phyloP scores from a whole-genome alignment of 1,284 basidiomycete genomes.

The Polyporus tsugae region DNA sequence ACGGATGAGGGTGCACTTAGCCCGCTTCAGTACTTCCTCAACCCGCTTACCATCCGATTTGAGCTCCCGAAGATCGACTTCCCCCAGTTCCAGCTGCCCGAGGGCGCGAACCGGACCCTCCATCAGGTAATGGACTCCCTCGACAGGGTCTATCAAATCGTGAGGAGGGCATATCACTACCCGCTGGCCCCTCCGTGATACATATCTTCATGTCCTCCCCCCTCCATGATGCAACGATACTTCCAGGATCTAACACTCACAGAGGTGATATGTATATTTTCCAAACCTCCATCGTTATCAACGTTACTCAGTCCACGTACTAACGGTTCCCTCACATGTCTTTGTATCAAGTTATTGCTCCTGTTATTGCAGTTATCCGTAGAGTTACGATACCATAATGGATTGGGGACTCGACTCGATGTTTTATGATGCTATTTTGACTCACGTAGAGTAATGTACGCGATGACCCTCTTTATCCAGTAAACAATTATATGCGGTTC shows the following conservation, averaged over 20 bases:
- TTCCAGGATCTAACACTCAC: slow-evolving; percentile 37
- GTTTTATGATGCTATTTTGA: not conserved
- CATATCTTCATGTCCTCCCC: not conserved
- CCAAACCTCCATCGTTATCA: not conserved
- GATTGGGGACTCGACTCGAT: slow-evolving; percentile 4
- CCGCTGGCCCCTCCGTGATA: slow-evolving; percentile 44
- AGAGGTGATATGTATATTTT: not conserved
- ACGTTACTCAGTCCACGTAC: slow-evolving; percentile 12
- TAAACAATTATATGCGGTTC: not conserved
- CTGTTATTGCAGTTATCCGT: slow-evolving; percentile 17
- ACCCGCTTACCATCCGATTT: slow-evolving; percentile 35
- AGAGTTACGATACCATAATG: slow-evolving; percentile 23
- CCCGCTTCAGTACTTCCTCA: slow-evolving; percentile 24
- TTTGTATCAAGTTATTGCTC: slow-evolving; percentile 27
- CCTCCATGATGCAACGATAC: slow-evolving; percentile 3
- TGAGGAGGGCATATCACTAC: slow-evolving; percentile 42
- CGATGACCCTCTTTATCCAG: not conserved
- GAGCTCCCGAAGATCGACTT: slow-evolving; percentile 35
- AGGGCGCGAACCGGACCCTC: slow-evolving; percentile 34
- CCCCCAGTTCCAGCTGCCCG: slow-evolving; percentile 22
- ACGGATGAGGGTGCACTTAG: slow-evolving; percentile 5
- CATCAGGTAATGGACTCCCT: slow-evolving; percentile 38
- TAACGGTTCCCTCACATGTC: slow-evolving; percentile 4
- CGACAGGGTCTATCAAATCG: slow-evolving; percentile 41
- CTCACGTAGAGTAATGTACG: slow-evolving; percentile 10